A percentile compares a stretch with the other conserved stretches of the same genome.
Evolutionary conservation across 805 yeast species (phyloP).

Genomic region (Ogataea parapolymorpha): DNA sequence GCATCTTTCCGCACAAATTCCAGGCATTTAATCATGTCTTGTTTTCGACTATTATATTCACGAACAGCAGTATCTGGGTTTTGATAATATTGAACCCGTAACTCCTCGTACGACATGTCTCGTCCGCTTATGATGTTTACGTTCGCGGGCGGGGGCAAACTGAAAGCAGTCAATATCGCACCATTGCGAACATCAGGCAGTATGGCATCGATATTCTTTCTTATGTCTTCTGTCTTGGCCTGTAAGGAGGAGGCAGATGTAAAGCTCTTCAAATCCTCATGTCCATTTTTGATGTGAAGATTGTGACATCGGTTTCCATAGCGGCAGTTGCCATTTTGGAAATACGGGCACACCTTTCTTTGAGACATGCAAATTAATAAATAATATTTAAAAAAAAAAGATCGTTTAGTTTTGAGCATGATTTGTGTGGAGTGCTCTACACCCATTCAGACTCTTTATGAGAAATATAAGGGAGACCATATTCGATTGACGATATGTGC

Average conservation of each 20-base stretch:
- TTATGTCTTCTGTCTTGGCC: slow-evolving; percentile 16
- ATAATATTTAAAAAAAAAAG: background rate
- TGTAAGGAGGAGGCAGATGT: slow-evolving; percentile 1
- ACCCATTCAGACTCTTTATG: slow-evolving; percentile 62
- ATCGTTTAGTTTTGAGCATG: slow-evolving; percentile 42
- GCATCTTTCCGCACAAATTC: slow-evolving; percentile 38
- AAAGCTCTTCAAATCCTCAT: slow-evolving; percentile 8
- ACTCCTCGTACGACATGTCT: slow-evolving; percentile 54
- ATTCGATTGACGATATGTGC: slow-evolving; percentile 77
- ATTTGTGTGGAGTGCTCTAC: slow-evolving; percentile 86
- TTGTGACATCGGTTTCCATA: slow-evolving; percentile 43
- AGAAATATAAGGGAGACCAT: slow-evolving; percentile 70
- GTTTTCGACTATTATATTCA: slow-evolving; percentile 39
- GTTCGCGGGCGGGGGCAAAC: slow-evolving; percentile 46
- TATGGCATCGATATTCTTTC: slow-evolving; percentile 25
- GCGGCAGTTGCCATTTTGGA: slow-evolving; percentile 38
- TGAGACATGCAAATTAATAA: slow-evolving; percentile 15
- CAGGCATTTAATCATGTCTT: slow-evolving; percentile 46
- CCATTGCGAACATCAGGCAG: slow-evolving; percentile 21
- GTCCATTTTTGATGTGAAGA: slow-evolving; percentile 36
- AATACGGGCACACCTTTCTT: slow-evolving; percentile 39
- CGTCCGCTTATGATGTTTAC: slow-evolving; percentile 48
- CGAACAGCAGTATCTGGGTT: slow-evolving; percentile 42
- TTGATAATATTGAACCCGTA: slow-evolving; percentile 43
- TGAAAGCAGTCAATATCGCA: slow-evolving; percentile 41